Percentiles rank a stretch among this genome's conserved stretches.
Conservation (phyloP, 75 land plant species). For the Pseudotsuga menziesii region DNA sequence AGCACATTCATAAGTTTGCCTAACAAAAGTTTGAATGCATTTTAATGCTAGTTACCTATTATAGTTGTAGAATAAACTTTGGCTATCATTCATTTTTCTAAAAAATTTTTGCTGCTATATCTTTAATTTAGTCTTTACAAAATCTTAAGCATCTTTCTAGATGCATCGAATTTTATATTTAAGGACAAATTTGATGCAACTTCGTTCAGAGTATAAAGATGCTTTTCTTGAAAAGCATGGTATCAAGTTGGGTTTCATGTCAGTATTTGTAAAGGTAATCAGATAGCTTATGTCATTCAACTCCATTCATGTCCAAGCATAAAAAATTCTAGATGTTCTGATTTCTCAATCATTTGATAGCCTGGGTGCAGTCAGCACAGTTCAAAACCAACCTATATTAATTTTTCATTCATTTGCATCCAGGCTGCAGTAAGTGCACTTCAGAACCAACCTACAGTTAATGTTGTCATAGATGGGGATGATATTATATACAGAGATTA, state of each 20-base stretch:
- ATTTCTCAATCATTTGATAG: background rate
- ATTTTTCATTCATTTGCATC: background rate
- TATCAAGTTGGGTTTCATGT: conserved; percentile 93
- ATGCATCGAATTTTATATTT: background rate
- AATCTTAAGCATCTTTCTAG: background rate
- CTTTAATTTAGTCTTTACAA: too few relatives aligned
- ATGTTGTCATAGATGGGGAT: conserved; percentile 99
- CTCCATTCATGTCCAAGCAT: background rate
- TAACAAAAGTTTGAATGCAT: too few relatives aligned
- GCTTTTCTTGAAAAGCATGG: conserved; percentile 90
- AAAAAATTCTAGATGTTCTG: background rate
- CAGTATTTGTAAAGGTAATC: conserved; percentile 93
- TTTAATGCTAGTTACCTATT: too few relatives aligned
- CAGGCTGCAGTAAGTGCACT: conserved; percentile 93
- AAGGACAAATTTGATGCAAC: conserved; percentile 96
- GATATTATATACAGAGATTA: conserved; percentile 96
- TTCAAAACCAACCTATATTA: too few relatives aligned
- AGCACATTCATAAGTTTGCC: too few relatives aligned
- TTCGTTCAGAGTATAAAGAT: conserved; percentile 92
- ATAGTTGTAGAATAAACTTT: too few relatives aligned
- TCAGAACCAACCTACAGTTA: conserved; percentile 75
- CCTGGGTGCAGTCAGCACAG: too few relatives aligned
- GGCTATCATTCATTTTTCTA: too few relatives aligned
- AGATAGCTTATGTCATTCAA: background rate
- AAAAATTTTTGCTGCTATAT: too few relatives aligned